Conservation (phyloP, 148 eudicot species). For the Talinum fruticosum region DNA sequence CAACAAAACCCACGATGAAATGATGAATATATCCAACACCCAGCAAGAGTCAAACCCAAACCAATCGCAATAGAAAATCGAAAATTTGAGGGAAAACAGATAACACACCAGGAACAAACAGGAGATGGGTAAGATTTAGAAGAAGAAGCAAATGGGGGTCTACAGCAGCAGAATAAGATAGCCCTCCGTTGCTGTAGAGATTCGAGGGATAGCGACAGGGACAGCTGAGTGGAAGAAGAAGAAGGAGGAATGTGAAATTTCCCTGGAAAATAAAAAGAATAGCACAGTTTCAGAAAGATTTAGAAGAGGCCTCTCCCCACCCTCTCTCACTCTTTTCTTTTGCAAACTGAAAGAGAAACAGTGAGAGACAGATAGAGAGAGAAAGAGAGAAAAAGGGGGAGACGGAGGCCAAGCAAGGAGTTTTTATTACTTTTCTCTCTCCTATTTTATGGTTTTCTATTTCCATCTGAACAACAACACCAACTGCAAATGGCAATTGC, state of each 20-base stretch:
- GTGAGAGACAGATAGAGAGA: background rate
- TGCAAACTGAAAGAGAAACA: background rate
- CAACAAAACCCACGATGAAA: constrained; percentile 4
- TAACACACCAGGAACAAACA: constrained; percentile 16
- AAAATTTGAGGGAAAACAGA: constrained; percentile 2
- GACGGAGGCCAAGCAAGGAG: constrained; percentile 1
- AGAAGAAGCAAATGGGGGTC: background rate
- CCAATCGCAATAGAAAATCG: constrained; percentile 3
- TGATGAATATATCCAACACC: background rate
- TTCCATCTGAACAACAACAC: background rate
- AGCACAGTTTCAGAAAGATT: background rate
- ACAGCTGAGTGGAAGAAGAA: constrained; percentile 9
- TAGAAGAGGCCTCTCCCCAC: background rate
- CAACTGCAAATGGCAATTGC: background rate
- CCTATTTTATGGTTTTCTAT: background rate
- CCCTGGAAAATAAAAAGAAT: constrained; percentile 4
- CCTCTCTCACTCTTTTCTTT: background rate
- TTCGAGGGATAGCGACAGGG: constrained; percentile 6
- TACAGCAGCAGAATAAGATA: constrained; percentile 11
- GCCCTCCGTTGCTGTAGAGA: constrained; percentile 3
- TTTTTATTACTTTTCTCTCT: background rate
- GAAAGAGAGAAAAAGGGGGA: background rate
- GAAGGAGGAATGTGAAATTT: background rate
- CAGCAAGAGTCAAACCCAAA: constrained; percentile 15
- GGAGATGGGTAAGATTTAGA: background rate